Conservation (phyloP, 176 grass and related monocot genomes). For the Phyllostachys edulis region DNA sequence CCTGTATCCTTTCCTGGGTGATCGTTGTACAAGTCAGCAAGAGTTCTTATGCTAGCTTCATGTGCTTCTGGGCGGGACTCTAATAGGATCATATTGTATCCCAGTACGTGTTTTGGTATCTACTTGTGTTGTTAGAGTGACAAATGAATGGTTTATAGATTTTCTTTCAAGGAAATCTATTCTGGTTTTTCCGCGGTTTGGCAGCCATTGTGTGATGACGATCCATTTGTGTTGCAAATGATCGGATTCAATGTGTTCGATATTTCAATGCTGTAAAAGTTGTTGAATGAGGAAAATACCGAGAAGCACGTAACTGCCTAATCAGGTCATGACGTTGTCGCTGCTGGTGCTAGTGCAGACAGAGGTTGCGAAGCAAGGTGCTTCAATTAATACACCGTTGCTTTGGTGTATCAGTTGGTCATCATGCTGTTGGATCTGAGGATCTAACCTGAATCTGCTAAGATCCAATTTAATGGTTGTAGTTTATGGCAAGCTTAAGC, state of each 20-base stretch:
- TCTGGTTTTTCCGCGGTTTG: neutral
- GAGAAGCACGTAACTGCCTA: neutral
- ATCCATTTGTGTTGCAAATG: neutral
- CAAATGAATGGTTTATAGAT: slow-evolving; percentile 7
- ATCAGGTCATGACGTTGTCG: neutral
- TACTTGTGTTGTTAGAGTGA: slow-evolving; percentile 11
- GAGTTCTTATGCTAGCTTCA: slow-evolving; percentile 7
- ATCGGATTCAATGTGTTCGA: neutral
- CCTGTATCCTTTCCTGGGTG: slow-evolving; percentile 6
- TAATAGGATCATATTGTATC: neutral
- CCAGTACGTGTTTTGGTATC: slow-evolving; percentile 1
- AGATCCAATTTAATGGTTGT: neutral
- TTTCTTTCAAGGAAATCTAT: neutral
- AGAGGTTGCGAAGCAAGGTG: slow-evolving; percentile 61
- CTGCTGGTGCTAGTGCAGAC: neutral
- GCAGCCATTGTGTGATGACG: neutral
- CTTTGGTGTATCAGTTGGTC: neutral
- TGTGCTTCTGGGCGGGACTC: slow-evolving; percentile 4
- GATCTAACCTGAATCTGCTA: neutral
- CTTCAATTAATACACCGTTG: slow-evolving; percentile 46
- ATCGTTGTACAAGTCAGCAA: slow-evolving; percentile 30
- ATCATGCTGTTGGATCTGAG: neutral
- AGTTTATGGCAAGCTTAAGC: neutral
- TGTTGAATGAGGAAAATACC: neutral
- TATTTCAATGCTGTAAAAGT: neutral